phyloP scores from a whole-genome alignment of 1,284 basidiomycete species.

The Moesziomyces globuligerus region DNA sequence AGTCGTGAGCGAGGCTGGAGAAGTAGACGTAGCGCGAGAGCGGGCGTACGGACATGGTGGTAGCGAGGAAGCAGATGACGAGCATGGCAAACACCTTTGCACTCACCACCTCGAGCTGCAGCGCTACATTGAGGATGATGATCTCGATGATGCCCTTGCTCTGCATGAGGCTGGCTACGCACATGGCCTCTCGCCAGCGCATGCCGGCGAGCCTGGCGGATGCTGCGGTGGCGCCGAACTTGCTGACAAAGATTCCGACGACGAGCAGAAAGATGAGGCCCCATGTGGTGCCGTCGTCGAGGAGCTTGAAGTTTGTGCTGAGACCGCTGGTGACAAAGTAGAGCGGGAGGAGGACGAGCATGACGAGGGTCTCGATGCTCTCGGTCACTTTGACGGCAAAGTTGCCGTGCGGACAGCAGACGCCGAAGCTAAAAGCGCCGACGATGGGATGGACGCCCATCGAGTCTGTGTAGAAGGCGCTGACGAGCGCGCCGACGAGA shows the following conservation, averaged over 20 bases:
- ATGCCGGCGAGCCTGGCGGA: slow-evolving; percentile 42
- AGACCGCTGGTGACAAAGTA: slow-evolving; percentile 52
- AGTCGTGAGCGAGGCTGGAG: slow-evolving; percentile 17
- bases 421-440: slow-evolving; percentile 49
- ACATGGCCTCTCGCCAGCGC: slow-evolving; percentile 48
- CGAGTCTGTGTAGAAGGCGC: slow-evolving; percentile 46
- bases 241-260: slow-evolving; percentile 51
- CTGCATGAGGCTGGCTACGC: slow-evolving; percentile 49
- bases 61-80: slow-evolving; percentile 48
- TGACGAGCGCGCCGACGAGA: slow-evolving; percentile 44
- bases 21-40: slow-evolving; percentile 44
- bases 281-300: slow-evolving; percentile 42
- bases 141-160: slow-evolving; percentile 57
- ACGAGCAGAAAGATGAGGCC: slow-evolving; percentile 50
- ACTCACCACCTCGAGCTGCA: slow-evolving; percentile 41
- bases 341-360: slow-evolving; percentile 46
- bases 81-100: slow-evolving; percentile 49
- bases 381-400: slow-evolving; percentile 54
- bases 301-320: slow-evolving; percentile 50
- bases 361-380: slow-evolving; percentile 47
- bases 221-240: slow-evolving; percentile 40
- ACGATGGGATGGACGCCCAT: slow-evolving; percentile 54
- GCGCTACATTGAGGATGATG: slow-evolving; percentile 51
- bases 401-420: slow-evolving; percentile 46
- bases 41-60: slow-evolving; percentile 46